Percentiles rank a stretch among this genome's conserved stretches.
Conservation (phyloP, 345 rosid species). For the Lepidium didymum region DNA sequence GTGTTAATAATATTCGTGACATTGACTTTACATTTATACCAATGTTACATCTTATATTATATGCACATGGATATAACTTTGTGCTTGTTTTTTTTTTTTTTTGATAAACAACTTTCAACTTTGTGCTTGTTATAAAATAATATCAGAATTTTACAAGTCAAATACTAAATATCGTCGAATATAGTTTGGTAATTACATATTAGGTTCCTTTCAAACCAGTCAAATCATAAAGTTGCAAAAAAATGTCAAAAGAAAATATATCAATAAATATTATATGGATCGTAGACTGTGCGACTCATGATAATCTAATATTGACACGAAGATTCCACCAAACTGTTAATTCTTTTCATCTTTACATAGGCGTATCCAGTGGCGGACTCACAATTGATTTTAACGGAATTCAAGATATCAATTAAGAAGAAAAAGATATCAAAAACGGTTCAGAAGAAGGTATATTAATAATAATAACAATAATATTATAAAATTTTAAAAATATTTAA, state of each 20-base stretch:
- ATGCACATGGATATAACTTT: slow-evolving; percentile 5
- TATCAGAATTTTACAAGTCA: slow-evolving; percentile 12
- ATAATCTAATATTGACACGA: slow-evolving; percentile 12
- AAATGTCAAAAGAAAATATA: neutral
- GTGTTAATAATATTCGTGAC: slow-evolving; percentile 16
- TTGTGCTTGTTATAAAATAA: too few species aligned
- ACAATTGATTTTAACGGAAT: too few species aligned
- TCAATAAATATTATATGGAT: too few species aligned
- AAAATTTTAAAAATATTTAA: too few species aligned
- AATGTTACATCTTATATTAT: slow-evolving; percentile 1
- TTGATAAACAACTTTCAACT: too few species aligned
- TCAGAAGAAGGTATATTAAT: too few species aligned
- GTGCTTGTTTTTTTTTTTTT: too few species aligned
- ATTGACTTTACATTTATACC: slow-evolving; percentile 20
- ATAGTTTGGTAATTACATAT: neutral
- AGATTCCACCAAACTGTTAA: neutral
- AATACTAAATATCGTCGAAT: slow-evolving; percentile 10
- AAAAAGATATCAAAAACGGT: too few species aligned
- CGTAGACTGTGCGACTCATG: neutral
- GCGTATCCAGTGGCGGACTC: too few species aligned
- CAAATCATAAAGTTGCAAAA: slow-evolving; percentile 1
- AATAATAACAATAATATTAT: too few species aligned
- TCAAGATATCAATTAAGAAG: too few species aligned
- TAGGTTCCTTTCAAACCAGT: slow-evolving; percentile 5
- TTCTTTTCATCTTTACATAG: neutral